These are phyloP conservation scores for Pichia nanzhaoensis DNA, from an alignment of 805 yeast genomes.

Conservation along the genomic window DNA sequence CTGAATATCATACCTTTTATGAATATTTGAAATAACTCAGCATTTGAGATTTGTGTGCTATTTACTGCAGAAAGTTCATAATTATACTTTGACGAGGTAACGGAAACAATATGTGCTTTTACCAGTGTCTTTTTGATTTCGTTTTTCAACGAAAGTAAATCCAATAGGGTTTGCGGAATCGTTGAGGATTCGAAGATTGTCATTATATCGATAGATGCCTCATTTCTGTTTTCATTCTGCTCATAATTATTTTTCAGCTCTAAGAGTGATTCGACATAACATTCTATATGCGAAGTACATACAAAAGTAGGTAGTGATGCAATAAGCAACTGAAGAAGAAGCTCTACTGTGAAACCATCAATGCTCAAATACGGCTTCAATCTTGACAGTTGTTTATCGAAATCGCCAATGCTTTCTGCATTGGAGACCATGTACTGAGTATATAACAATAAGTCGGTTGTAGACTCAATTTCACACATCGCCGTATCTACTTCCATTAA, in stretches of 20 bases:
- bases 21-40: slow-evolving; percentile 14
- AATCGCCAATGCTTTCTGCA: neutral
- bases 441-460: neutral
- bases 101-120: neutral
- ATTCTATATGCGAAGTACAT: neutral
- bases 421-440: neutral
- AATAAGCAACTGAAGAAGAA: neutral
- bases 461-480: slow-evolving; percentile 1
- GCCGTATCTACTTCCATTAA: too few relatives aligned
- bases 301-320: neutral
- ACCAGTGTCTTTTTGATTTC: neutral
- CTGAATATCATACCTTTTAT: slow-evolving; percentile 19
- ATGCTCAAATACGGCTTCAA: neutral
- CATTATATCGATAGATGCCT: too few relatives aligned
- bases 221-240: too few relatives aligned
- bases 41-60: neutral
- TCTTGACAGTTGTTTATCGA: neutral
- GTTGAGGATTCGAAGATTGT: too few relatives aligned
- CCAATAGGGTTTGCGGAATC: neutral
- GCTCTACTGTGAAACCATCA: neutral
- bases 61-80: neutral
- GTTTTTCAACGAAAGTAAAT: neutral
- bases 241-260: neutral
- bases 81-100: neutral
- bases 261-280: neutral